Conservation (phyloP, 2,329 filamentous ascomycete species). For the Colletotrichum sp. region DNA sequence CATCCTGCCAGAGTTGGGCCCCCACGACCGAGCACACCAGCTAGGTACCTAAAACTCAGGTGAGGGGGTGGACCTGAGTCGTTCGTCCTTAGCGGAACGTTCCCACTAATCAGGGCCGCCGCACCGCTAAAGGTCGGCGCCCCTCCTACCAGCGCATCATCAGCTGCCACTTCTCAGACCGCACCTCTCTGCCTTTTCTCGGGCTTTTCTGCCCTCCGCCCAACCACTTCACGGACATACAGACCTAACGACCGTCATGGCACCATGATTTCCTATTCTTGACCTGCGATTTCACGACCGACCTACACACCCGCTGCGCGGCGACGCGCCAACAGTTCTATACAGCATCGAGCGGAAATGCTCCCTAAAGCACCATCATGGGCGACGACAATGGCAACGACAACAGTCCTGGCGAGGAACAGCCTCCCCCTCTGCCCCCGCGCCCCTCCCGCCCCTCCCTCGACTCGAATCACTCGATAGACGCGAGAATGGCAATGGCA, state of each 20-base stretch:
- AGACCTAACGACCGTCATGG: neutral
- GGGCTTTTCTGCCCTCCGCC: neutral
- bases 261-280: neutral
- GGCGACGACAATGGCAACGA: constrained; percentile 29
- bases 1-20: neutral
- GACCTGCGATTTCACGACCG: neutral
- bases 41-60: neutral
- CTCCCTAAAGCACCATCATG: constrained; percentile 31
- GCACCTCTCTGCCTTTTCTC: neutral
- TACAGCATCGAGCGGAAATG: constrained; percentile 15
- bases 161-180: neutral
- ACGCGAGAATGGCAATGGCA: constrained; percentile 38
- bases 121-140: constrained; percentile 9
- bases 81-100: constrained; percentile 1
- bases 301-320: neutral
- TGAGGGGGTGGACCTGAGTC: neutral
- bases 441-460: constrained; percentile 45
- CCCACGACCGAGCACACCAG: neutral
- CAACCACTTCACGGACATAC: neutral
- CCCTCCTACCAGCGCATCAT: constrained; percentile 2
- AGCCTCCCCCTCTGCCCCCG: constrained; percentile 61
- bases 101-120: constrained; percentile 14
- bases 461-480: constrained; percentile 35
- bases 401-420: constrained; percentile 34
- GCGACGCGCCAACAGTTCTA: neutral